phyloP scores from a whole-genome alignment of 1,139 yeast genomes.

The Saccharomycopsis crataegensis region DNA sequence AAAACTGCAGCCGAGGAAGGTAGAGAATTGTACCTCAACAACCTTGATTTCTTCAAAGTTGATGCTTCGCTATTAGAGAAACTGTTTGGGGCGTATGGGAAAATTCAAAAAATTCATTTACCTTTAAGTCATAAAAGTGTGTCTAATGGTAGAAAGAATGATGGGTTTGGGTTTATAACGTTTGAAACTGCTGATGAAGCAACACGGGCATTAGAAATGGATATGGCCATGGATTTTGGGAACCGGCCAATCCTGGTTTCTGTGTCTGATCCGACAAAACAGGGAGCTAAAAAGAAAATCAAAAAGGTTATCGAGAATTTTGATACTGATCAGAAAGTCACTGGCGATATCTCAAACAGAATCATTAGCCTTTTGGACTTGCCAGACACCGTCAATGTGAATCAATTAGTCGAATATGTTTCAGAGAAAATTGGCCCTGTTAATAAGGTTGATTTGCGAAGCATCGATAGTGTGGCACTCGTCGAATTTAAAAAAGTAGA shows the following conservation, averaged over 20 bases:
- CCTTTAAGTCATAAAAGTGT: conserved; percentile 35
- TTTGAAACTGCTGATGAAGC: conserved; percentile 42
- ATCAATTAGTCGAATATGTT: conserved; percentile 32
- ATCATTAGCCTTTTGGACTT: conserved; percentile 38
- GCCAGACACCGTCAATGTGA: conserved; percentile 38
- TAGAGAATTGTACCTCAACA: conserved; percentile 42
- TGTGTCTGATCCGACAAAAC: conserved; percentile 30
- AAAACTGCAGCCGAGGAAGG: conserved; percentile 32
- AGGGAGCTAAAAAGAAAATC: conserved; percentile 27
- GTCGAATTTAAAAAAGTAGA: conserved; percentile 41
- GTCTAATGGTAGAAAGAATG: conserved; percentile 30
- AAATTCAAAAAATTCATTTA: conserved; percentile 42
- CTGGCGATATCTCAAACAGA: conserved; percentile 5
- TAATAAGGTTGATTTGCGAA: conserved; percentile 37
- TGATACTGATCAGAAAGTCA: background rate
- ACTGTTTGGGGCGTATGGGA: conserved; percentile 36
- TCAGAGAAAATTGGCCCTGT: conserved; percentile 35
- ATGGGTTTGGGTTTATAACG: conserved; percentile 53
- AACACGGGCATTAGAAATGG: conserved; percentile 30
- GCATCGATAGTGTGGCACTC: conserved; percentile 44
- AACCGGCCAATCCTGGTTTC: conserved; percentile 40
- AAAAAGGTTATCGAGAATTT: conserved; percentile 25
- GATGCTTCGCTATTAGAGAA: conserved; percentile 27
- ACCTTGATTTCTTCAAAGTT: conserved; percentile 39
- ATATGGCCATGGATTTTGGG: conserved; percentile 26